A percentile compares a stretch with the other conserved stretches of the same genome.
Conservation (phyloP, 2,329 filamentous ascomycete genomes). For the Beauveria rudraprayagi region DNA sequence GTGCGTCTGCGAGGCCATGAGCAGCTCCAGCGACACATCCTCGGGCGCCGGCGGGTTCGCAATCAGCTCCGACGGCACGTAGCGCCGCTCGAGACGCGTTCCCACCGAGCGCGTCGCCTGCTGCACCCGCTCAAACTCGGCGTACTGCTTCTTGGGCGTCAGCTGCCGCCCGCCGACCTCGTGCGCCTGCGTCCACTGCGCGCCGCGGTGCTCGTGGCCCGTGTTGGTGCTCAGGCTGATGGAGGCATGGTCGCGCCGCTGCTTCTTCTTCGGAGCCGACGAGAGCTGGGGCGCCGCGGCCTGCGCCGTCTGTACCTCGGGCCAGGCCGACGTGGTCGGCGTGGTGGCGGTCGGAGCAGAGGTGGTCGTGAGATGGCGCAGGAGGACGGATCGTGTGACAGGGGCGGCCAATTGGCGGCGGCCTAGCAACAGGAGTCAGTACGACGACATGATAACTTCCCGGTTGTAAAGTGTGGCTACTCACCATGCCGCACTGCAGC, state of each 20-base stretch:
- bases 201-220: slow-evolving; percentile 4
- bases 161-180: slow-evolving; percentile 27
- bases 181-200: slow-evolving; percentile 24
- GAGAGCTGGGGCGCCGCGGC: slow-evolving; percentile 18
- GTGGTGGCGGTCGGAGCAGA: slow-evolving; percentile 16
- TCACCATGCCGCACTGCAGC: slow-evolving; percentile 46
- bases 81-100: slow-evolving; percentile 43
- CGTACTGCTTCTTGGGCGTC: slow-evolving; percentile 31
- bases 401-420: slow-evolving; percentile 43
- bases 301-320: slow-evolving; percentile 13
- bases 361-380: slow-evolving; percentile 26
- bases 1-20: slow-evolving; percentile 80
- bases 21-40: slow-evolving; percentile 81
- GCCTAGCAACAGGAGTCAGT: slow-evolving; percentile 30
- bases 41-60: slow-evolving; percentile 65
- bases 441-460: neutral
- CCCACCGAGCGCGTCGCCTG: slow-evolving; percentile 40
- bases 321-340: slow-evolving; percentile 16
- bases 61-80: slow-evolving; percentile 59
- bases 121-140: slow-evolving; percentile 30
- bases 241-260: slow-evolving; percentile 24
- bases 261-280: slow-evolving; percentile 24
- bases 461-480: slow-evolving; percentile 16
- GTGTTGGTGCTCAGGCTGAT: slow-evolving; percentile 26
- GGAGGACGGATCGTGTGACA: slow-evolving; percentile 25